Base-by-base conservation (phyloP, 257 asterid species). In the Solanum virginianum region DNA sequence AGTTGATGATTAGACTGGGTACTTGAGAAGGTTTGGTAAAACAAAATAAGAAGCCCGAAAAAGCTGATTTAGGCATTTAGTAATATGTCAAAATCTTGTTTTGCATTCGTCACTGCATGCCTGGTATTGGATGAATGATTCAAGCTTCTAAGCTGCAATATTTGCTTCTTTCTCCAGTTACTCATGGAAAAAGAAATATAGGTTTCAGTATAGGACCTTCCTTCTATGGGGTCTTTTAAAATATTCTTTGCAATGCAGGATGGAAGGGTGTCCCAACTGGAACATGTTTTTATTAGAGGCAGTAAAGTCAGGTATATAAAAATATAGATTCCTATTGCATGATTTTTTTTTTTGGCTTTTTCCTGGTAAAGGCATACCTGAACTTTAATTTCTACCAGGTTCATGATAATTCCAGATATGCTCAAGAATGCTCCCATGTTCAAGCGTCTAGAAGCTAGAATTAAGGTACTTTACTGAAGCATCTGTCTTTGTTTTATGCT, bases 341-440 rank as follows among this genome's bases (percentile, higher is more conserved):
- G 51, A 4, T 47, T 83, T 36, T 32, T 83, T 36, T 32, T 32
- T 32, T 68, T 32, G 24, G 15, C 57, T 79, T 24, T 79, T 83
- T 68, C 14, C n/a, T 83, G 81, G 54, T 54, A 83, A 79, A 39
- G 53, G 13, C 7, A 5, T 53, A 26, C 13, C 82, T 79, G 47
- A 77, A 16, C 65, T 79, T 83, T n/a, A 59, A 53, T 83, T 22
- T 80, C 80, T 80, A 72, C 60, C 93, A 96, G 99, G 93, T 97
- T 95, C 90, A 97, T 97, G 98, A 98, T 97, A 32, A 97, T 96
- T 41, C 99, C 99, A 0, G 98, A 95, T 88, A 97, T 97, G 99
- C 98, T 97, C 24, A 95, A 97, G 91, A 97, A 97, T 89, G 99
- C 99, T 86, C 98, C 98, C 53, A 97, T 97, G 98, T 97, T 97